Percentiles rank a stretch among this genome's conserved stretches.
phyloP scores from a whole-genome alignment of 352 stramenopile species.

The Phytophthora hybrid region DNA sequence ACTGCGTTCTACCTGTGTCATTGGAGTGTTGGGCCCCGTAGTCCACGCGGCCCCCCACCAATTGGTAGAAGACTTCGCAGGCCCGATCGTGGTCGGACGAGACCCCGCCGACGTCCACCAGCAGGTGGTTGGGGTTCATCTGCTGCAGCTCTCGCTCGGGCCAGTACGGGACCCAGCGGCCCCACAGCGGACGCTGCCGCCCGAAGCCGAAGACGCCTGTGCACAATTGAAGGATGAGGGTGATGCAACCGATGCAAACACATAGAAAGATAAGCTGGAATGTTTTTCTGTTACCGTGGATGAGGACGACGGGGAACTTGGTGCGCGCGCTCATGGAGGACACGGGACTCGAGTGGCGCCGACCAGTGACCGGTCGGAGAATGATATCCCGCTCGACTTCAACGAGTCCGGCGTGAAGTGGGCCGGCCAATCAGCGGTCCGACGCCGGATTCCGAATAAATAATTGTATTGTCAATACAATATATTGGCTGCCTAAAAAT shows the following conservation, averaged over 20 bases:
- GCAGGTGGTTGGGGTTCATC: conserved; percentile 63
- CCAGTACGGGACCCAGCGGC: conserved; percentile 61
- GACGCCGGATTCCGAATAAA: too few species aligned
- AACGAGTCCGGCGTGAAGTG: neutral
- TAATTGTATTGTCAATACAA: too few species aligned
- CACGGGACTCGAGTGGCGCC: neutral
- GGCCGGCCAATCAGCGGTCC: too few species aligned
- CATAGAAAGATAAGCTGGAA: too few species aligned
- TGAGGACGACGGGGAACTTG: conserved; percentile 67
- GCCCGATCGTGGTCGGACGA: conserved; percentile 79
- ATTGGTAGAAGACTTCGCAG: conserved; percentile 74
- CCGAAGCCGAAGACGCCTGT: conserved; percentile 71
- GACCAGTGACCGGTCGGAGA: neutral
- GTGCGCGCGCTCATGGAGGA: conserved; percentile 43
- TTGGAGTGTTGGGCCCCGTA: conserved; percentile 61
- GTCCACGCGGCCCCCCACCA: conserved; percentile 65
- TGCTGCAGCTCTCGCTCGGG: conserved; percentile 53
- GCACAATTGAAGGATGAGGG: neutral
- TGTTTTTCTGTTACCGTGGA: conserved; percentile 49
- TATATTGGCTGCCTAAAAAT: too few species aligned
- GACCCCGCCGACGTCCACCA: conserved; percentile 65
- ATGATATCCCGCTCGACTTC: neutral
- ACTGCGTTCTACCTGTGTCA: conserved; percentile 20
- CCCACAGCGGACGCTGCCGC: conserved; percentile 53
- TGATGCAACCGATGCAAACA: too few species aligned